Evolutionary conservation across 2,329 filamentous ascomycete species (phyloP).

Genomic region (Fusarium sororula): DNA sequence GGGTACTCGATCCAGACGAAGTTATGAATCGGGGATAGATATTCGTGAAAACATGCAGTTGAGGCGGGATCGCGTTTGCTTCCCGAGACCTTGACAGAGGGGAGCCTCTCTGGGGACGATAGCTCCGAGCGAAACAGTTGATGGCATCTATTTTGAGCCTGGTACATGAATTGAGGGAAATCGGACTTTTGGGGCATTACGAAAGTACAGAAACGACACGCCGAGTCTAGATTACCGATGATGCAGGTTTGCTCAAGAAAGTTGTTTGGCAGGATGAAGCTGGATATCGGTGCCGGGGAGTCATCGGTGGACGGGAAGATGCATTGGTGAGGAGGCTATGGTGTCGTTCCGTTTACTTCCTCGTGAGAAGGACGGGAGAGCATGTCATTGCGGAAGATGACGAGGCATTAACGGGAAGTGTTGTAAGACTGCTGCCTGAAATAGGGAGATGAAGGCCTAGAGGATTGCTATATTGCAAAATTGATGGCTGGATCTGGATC

Average conservation of each 20-base stretch:
- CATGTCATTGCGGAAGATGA: neutral
- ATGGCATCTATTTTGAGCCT: neutral
- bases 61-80: neutral
- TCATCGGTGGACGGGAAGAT: neutral
- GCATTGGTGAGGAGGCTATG: neutral
- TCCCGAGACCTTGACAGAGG: neutral
- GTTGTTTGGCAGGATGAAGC: neutral
- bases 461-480: fast-evolving
- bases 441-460: fast-evolving
- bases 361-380: neutral
- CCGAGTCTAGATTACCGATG: neutral
- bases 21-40: neutral
- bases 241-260: neutral
- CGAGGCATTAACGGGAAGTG: neutral
- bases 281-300: neutral
- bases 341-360: neutral
- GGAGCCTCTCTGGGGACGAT: neutral
- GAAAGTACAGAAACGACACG: neutral
- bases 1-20: neutral
- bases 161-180: neutral
- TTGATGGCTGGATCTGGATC: too few relatives aligned
- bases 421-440: too few relatives aligned
- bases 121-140: neutral
- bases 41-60: neutral
- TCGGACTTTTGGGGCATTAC: neutral